Conservation (phyloP, 2,329 filamentous ascomycete species). For the Penicillium vulpinum region DNA sequence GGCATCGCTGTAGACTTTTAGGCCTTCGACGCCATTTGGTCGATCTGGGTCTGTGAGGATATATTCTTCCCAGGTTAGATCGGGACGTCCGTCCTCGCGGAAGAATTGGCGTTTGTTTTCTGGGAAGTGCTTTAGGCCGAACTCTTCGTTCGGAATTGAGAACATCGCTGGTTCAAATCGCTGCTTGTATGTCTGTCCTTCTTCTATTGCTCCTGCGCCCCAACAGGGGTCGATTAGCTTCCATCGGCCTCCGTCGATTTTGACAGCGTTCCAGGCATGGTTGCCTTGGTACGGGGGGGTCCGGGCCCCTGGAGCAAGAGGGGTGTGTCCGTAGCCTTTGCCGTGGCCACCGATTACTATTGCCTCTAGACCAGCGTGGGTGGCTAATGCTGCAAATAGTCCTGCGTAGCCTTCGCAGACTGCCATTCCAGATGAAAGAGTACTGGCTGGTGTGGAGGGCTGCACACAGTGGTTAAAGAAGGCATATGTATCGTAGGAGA, state of each 20-base stretch:
- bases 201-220: conserved; percentile 74
- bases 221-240: conserved; percentile 91
- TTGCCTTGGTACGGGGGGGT: conserved; percentile 64
- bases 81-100: conserved; percentile 65
- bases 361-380: conserved; percentile 75
- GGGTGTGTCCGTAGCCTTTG: conserved; percentile 75
- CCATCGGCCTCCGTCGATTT: conserved; percentile 83
- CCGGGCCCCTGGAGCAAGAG: conserved; percentile 63
- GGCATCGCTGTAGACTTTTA: conserved; percentile 50
- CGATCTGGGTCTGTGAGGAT: conserved; percentile 60
- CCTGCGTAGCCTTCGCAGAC: conserved; percentile 92
- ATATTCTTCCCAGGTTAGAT: conserved; percentile 79
- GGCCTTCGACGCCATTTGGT: conserved; percentile 44
- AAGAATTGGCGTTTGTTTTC: conserved; percentile 68
- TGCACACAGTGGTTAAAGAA: conserved; percentile 74
- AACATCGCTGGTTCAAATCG: conserved; percentile 65
- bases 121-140: conserved; percentile 80
- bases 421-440: conserved; percentile 73
- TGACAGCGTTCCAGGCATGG: conserved; percentile 93
- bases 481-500: conserved; percentile 75
- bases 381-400: conserved; percentile 75
- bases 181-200: conserved; percentile 62
- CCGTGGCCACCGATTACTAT: conserved; percentile 75
- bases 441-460: conserved; percentile 68
- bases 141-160: conserved; percentile 70